These are phyloP conservation scores for Onygena corvina DNA, from an alignment of 2,329 filamentous ascomycete genomes.

Conservation along the genomic window DNA sequence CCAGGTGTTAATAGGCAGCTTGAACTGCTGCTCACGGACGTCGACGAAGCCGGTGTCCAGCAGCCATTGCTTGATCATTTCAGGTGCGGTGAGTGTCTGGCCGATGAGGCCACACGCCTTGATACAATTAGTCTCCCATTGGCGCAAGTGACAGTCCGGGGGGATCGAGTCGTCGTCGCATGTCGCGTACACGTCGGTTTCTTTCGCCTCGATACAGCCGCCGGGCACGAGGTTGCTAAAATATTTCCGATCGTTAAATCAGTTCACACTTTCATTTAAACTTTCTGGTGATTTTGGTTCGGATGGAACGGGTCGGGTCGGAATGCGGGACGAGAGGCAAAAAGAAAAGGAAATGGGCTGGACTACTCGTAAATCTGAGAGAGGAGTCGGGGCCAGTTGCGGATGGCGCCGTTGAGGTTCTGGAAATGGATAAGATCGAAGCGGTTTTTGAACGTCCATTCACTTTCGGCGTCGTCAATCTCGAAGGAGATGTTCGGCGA, in stretches of 20 bases:
- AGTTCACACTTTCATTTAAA: no score
- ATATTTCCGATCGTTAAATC: not conserved
- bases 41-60: conserved; percentile 47
- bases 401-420: conserved; percentile 20
- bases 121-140: conserved; percentile 37
- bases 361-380: conserved; percentile 30
- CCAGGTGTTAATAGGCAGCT: conserved; percentile 22
- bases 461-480: conserved; percentile 22
- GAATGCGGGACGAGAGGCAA: not conserved
- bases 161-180: conserved; percentile 13
- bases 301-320: no score
- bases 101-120: conserved; percentile 35
- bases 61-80: conserved; percentile 43
- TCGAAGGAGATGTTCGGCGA: conserved; percentile 23
- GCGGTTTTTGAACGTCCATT: conserved; percentile 18
- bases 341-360: not conserved
- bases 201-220: conserved; percentile 39
- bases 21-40: conserved; percentile 36
- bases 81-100: conserved; percentile 42
- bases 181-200: conserved; percentile 17
- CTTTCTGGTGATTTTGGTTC: no score
- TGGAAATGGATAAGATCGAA: conserved; percentile 25
- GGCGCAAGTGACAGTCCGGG: conserved; percentile 9
- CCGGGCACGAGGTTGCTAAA: conserved; percentile 44
- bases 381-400: conserved; percentile 19